Percentiles rank a stretch among this genome's conserved stretches.
These are phyloP conservation scores for Thraustochytrium sp. DNA, from an alignment of 352 stramenopile genomes.

Conservation along the genomic window DNA sequence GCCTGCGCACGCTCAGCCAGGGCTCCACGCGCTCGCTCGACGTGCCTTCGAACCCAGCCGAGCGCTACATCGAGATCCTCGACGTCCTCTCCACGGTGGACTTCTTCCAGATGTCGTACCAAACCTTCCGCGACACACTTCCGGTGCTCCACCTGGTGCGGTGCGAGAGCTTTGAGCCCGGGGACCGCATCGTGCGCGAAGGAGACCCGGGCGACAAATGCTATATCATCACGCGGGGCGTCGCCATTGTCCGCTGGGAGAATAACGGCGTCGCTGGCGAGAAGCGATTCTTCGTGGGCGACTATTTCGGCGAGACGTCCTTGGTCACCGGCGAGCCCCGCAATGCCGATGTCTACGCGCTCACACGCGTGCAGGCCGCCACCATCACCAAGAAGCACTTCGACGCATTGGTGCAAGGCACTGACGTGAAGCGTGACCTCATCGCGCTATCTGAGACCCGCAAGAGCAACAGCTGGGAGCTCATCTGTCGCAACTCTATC, in stretches of 20 bases:
- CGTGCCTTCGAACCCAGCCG: slow-evolving; percentile 70
- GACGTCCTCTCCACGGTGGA: slow-evolving; percentile 23
- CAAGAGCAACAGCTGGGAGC: slow-evolving; percentile 67
- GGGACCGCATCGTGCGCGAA: slow-evolving; percentile 57
- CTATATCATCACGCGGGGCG: slow-evolving; percentile 62
- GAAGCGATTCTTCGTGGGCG: slow-evolving; percentile 66
- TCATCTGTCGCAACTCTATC: slow-evolving; percentile 65
- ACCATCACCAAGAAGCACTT: slow-evolving; percentile 63
- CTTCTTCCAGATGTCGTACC: not conserved
- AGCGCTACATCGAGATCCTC: slow-evolving; percentile 50
- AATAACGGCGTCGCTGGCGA: slow-evolving; percentile 30
- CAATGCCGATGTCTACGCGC: slow-evolving; percentile 64
- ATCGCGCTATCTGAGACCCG: slow-evolving; percentile 64
- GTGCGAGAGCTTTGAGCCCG: slow-evolving; percentile 63
- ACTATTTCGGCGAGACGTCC: slow-evolving; percentile 72
- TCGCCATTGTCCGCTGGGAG: not conserved
- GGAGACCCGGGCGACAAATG: slow-evolving; percentile 64
- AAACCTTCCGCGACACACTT: not conserved
- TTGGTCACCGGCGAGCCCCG: slow-evolving; percentile 63
- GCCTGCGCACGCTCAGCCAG: slow-evolving; percentile 54
- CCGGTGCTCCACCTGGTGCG: slow-evolving; percentile 51
- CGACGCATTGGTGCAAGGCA: slow-evolving; percentile 67
- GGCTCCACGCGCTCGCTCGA: slow-evolving; percentile 54
- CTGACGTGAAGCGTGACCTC: slow-evolving; percentile 63
- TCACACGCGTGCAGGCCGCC: slow-evolving; percentile 61